Conservation (phyloP, 2,329 filamentous ascomycete species). For the Calonectria multiphialidica region DNA sequence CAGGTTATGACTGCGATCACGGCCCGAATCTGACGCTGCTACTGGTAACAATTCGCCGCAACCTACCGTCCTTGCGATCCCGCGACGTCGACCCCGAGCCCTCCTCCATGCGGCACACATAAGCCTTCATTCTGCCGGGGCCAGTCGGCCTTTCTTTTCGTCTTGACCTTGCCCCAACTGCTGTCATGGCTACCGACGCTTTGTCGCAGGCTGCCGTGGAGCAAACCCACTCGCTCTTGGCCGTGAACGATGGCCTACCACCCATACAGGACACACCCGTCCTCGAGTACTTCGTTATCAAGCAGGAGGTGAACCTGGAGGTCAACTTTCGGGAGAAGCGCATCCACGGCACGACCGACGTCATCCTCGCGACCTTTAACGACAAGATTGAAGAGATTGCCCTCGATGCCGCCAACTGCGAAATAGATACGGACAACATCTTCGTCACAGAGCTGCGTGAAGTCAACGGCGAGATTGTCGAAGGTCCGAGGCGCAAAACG, state of each 20-base stretch:
- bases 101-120: conserved; percentile 39
- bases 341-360: conserved; percentile 83
- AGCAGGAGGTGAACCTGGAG: conserved; percentile 91
- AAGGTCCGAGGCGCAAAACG: conserved; percentile 55
- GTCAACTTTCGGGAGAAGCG: conserved; percentile 84
- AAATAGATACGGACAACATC: conserved; percentile 66
- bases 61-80: background rate
- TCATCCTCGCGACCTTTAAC: conserved; percentile 78
- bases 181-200: conserved; percentile 32
- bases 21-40: conserved; percentile 13
- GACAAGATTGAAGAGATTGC: conserved; percentile 69
- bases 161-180: conserved; percentile 33
- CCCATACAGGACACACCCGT: conserved; percentile 51
- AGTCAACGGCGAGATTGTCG: conserved; percentile 48
- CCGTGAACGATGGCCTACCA: conserved; percentile 47
- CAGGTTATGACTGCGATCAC: conserved; percentile 26
- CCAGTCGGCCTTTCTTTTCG: conserved; percentile 39
- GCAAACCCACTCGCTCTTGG: conserved; percentile 45
- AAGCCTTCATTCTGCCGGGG: conserved; percentile 39
- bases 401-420: conserved; percentile 73
- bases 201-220: conserved; percentile 34
- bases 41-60: conserved; percentile 3
- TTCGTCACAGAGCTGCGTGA: conserved; percentile 60
- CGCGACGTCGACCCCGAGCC: background rate
- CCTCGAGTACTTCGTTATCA: conserved; percentile 69